Conservation (phyloP, 2,329 filamentous ascomycete genomes). For the Pseudocercospora pini-densiflorae region DNA sequence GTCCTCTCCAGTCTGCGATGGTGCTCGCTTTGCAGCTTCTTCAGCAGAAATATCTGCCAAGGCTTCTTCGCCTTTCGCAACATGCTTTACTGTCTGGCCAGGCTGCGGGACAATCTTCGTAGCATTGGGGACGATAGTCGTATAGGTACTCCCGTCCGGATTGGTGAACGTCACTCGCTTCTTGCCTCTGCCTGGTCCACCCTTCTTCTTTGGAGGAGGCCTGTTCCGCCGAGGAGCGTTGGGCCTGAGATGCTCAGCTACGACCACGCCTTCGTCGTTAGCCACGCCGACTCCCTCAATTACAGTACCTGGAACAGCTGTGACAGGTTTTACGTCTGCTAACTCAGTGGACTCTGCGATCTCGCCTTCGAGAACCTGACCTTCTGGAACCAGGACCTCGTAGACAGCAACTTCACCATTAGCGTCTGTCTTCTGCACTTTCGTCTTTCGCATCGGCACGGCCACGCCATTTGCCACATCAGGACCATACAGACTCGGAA, state of each 20-base stretch:
- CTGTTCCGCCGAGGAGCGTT: conserved; percentile 62
- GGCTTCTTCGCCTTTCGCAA: conserved; percentile 41
- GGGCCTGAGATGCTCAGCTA: conserved; percentile 47
- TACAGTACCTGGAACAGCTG: conserved; percentile 62
- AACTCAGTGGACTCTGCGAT: conserved; percentile 64
- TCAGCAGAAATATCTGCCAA: conserved; percentile 44
- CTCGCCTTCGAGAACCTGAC: conserved; percentile 80
- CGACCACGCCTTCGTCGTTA: conserved; percentile 64
- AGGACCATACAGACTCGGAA: conserved; percentile 57
- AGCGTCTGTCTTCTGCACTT: conserved; percentile 73
- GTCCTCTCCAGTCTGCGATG: conserved; percentile 49
- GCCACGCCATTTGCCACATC: conserved; percentile 33
- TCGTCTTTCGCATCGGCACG: conserved; percentile 72
- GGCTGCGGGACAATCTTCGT: conserved; percentile 43
- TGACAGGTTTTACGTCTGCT: conserved; percentile 49
- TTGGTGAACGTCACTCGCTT: conserved; percentile 67
- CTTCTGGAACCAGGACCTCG: conserved; percentile 79
- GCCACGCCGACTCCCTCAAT: conserved; percentile 65
- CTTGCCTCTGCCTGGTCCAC: conserved; percentile 79
- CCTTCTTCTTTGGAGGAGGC: conserved; percentile 76
- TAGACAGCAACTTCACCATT: conserved; percentile 81
- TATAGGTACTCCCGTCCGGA: conserved; percentile 49
- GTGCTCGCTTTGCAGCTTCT: conserved; percentile 48
- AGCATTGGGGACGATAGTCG: conserved; percentile 43
- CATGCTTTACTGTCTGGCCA: conserved; percentile 41